These are phyloP conservation scores for Colletotrichum chrysophilum DNA, from an alignment of 2,329 filamentous ascomycete genomes.

Conservation along the genomic window DNA sequence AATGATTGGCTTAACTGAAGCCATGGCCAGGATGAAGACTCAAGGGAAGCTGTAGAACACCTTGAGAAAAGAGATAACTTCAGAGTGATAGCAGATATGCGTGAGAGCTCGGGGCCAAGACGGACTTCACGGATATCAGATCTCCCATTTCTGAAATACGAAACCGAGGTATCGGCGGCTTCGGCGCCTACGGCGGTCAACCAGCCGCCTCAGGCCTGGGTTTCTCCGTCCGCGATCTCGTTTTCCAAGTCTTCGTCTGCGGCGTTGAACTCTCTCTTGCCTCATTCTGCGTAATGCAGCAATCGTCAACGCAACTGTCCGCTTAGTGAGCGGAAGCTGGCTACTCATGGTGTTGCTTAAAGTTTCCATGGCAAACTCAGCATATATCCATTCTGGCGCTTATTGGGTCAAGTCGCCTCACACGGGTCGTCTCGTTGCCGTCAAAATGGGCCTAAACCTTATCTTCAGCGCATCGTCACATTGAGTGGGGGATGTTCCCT, in stretches of 20 bases:
- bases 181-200: neutral
- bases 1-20: neutral
- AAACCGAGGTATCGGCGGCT: neutral
- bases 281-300: neutral
- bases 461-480: neutral
- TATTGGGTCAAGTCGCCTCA: neutral
- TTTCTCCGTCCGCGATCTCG: neutral
- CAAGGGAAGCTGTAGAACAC: neutral
- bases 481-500: neutral
- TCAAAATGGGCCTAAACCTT: neutral
- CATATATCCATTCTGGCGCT: neutral
- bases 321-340: neutral
- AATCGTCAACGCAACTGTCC: neutral
- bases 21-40: neutral
- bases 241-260: neutral
- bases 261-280: neutral
- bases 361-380: neutral
- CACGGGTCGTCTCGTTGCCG: neutral
- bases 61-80: neutral
- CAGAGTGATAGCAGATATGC: neutral
- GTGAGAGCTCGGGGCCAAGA: neutral
- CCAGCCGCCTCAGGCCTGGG: neutral
- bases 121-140: neutral
- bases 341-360: neutral
- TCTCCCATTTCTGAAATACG: neutral